These are phyloP conservation scores for Pyrus communis DNA, from an alignment of 306 rosid genomes.

Conservation along the genomic window DNA sequence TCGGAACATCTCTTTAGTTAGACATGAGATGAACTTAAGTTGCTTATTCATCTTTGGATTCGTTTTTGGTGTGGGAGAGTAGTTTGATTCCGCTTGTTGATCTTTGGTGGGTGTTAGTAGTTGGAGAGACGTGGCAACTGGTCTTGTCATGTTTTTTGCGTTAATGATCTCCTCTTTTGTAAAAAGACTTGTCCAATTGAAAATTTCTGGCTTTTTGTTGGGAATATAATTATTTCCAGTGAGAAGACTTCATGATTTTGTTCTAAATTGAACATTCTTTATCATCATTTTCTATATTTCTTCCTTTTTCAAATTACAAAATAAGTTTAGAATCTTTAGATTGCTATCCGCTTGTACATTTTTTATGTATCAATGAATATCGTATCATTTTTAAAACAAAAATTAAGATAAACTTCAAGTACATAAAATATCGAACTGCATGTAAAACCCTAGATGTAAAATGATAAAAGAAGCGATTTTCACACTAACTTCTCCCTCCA, in stretches of 20 bases:
- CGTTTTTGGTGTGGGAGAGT: not conserved
- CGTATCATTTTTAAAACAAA: too few relatives aligned
- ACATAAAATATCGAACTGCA: too few relatives aligned
- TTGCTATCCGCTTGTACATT: too few relatives aligned
- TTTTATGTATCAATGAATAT: too few relatives aligned
- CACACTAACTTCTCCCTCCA: too few relatives aligned
- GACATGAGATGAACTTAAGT: not conserved
- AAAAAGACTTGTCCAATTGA: not conserved
- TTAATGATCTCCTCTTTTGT: not conserved
- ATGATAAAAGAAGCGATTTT: too few relatives aligned
- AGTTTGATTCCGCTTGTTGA: not conserved
- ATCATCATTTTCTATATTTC: not conserved
- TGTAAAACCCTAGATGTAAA: fast-evolving
- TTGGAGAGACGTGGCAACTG: not conserved
- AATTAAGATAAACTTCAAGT: too few relatives aligned
- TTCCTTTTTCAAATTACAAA: not conserved
- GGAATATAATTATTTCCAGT: not conserved
- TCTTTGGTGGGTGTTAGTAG: not conserved
- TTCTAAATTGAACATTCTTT: not conserved
- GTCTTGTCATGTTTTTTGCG: not conserved
- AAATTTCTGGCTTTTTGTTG: not conserved
- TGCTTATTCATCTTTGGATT: slow-evolving; percentile 1
- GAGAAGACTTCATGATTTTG: not conserved
- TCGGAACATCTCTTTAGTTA: not conserved
- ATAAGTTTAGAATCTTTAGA: too few relatives aligned